Base-by-base conservation (phyloP, 495 filamentous ascomycete genomes). In the Tetracladium marchalianum region DNA sequence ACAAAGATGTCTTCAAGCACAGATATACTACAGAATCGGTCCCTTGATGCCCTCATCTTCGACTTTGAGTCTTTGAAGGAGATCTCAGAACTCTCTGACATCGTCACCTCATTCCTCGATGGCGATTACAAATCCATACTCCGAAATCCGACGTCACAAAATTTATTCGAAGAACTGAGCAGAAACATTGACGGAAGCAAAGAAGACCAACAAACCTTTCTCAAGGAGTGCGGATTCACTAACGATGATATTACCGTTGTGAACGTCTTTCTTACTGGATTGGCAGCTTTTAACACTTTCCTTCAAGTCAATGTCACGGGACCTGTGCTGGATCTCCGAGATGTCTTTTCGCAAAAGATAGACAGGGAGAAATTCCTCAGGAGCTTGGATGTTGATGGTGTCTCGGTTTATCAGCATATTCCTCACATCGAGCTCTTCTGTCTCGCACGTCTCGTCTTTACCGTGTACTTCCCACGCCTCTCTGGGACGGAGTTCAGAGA, bases 281-380 rank as follows among this genome's bases (percentile, higher is more conserved):
- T 60, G n/a, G 81, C 82, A 1, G 81, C 87, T 0, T 69, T 96
- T 16, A 74, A 85, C 56, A 76, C 78, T n/a, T 97, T 97, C 61
- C 62, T 96, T 16, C 92, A 97, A 53, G 80, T 81, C 0, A 97
- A 87, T 61, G 84, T 96, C 42, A 96, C 92, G 11, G 92, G 92
- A 0, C 93, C 57, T 13, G 51, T 55, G 11, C 16, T 52, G 12
- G 50, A 52, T 16, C 48, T 52, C 22, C 47, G 57, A 27, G 44
- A 51, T 35, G 49, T 68, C 18, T 61, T 59, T 46, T 48, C 62
- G 37, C 35, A 45, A 39, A 46, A 45, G 44, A 41, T 35, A 2
- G 35, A 54, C 51, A 65, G 72, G 41, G 62, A 57, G 27, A 60
- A 66, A 33, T 79, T 87, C 38, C 67, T 90, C 16, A 63, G 55